Percentiles rank a stretch among this genome's conserved stretches.
phyloP scores from a whole-genome alignment of 164 flowering plant genomes.

The Tetracentron sinense region DNA sequence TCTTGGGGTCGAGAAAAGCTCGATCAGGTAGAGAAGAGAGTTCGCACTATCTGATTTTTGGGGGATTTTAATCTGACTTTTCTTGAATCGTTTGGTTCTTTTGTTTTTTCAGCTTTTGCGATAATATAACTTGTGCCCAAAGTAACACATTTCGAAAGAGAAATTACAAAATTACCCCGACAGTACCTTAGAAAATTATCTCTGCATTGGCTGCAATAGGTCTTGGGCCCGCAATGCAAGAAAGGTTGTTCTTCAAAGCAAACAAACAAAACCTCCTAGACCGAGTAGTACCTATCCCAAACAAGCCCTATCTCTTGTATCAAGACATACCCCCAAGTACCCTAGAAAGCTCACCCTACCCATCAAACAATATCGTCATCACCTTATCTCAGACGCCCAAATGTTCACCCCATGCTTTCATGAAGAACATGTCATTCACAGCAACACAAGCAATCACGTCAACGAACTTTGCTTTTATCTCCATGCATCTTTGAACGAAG shows the following conservation, averaged over 20 bases:
- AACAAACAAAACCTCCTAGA: neutral
- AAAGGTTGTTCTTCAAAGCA: neutral
- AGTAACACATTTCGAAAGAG: neutral
- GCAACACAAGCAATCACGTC: constrained; percentile 27
- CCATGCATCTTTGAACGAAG: constrained; percentile 5
- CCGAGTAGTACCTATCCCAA: constrained; percentile 7
- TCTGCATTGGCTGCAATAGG: no score
- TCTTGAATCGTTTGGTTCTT: no score
- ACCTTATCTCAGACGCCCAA: constrained; percentile 16
- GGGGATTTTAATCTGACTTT: no score
- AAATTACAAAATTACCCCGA: neutral
- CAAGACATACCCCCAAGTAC: constrained; percentile 11
- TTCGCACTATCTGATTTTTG: no score
- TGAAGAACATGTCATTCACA: constrained; percentile 25
- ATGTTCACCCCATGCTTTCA: constrained; percentile 25
- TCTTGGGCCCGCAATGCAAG: no score
- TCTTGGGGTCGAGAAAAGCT: constrained; percentile 89
- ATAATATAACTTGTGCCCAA: neutral
- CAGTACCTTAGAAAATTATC: neutral
- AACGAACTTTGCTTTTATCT: constrained; percentile 12
- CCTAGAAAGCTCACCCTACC: constrained; percentile 13
- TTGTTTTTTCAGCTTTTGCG: no score
- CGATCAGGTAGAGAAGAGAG: no score
- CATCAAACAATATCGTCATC: constrained; percentile 26
- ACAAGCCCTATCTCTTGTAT: neutral